Evolutionary conservation across 2,329 filamentous ascomycete genomes (phyloP).

Genomic region (Orbilia quercus): DNA sequence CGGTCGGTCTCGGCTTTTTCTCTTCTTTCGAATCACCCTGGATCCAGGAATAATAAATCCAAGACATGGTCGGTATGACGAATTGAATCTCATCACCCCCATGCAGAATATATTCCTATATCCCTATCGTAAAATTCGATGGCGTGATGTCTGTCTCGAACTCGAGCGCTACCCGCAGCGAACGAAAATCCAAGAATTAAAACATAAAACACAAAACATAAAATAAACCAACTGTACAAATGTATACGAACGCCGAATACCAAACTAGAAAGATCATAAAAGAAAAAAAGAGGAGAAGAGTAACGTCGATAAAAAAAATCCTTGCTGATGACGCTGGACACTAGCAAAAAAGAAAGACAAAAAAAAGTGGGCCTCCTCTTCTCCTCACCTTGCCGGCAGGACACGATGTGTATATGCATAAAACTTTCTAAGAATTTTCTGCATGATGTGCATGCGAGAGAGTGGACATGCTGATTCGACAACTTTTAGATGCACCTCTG

Average conservation of each 20-base stretch:
- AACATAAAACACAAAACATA: too few species aligned
- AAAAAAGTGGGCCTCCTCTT: conserved; percentile 15
- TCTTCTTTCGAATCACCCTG: conserved; percentile 14
- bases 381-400: conserved; percentile 39
- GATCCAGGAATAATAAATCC: conserved; percentile 20
- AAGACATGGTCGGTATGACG: conserved; percentile 7
- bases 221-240: too few species aligned
- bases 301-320: conserved; percentile 28
- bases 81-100: conserved; percentile 44
- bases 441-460: conserved; percentile 32
- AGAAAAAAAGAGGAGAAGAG: conserved; percentile 22
- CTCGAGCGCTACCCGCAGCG: conserved; percentile 32
- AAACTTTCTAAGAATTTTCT: conserved; percentile 1
- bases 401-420: background rate
- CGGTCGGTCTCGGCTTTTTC: conserved; percentile 14
- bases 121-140: conserved; percentile 19
- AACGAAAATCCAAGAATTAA: too few species aligned
- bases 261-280: conserved; percentile 18
- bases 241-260: too few species aligned
- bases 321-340: conserved; percentile 21
- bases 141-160: conserved; percentile 54
- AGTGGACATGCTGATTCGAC: conserved; percentile 50
- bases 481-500: background rate
- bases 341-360: too few species aligned
- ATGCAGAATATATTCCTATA: conserved; percentile 42